Evolutionary conservation across 768 basidiomycete species (phyloP).

Genomic region (Mycena filopes): DNA sequence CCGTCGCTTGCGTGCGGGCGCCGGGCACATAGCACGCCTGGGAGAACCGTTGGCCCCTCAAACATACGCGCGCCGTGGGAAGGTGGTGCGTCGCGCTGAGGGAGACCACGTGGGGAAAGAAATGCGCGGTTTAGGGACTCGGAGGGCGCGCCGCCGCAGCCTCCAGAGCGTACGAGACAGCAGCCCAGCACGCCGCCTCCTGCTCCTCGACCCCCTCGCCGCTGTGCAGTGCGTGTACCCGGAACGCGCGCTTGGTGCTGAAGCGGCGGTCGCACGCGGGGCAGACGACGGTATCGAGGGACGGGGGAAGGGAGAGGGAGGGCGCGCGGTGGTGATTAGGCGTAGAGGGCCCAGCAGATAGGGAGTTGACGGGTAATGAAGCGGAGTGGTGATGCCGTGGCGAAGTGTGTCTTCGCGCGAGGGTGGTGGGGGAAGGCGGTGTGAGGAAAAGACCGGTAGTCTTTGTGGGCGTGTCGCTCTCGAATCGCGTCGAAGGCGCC

Average conservation of each 20-base stretch:
- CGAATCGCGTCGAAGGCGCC: conserved; percentile 1
- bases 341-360: background rate
- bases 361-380: background rate
- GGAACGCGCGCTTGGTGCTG: conserved; percentile 22
- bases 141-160: conserved; percentile 19
- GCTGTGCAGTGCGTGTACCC: conserved; percentile 23
- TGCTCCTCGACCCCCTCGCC: conserved; percentile 1
- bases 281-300: conserved; percentile 19
- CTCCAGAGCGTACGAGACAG: conserved; percentile 30
- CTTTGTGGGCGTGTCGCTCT: background rate
- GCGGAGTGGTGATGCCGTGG: conserved; percentile 23
- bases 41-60: too few species aligned
- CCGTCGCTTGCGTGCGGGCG: background rate
- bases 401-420: conserved; percentile 26
- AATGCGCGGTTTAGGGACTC: background rate
- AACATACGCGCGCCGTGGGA: too few species aligned
- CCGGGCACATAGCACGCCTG: too few species aligned
- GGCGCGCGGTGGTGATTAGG: conserved; percentile 11
- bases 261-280: conserved; percentile 31
- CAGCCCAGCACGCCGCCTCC: conserved; percentile 24
- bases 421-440: conserved; percentile 24
- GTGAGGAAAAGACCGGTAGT: conserved; percentile 12
- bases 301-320: conserved; percentile 6
- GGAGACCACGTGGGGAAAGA: too few species aligned
- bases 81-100: too few species aligned